A percentile compares a stretch with the other conserved stretches of the same genome.
phyloP scores from a whole-genome alignment of 805 yeast genomes.

The Kregervanrija delftensis region DNA sequence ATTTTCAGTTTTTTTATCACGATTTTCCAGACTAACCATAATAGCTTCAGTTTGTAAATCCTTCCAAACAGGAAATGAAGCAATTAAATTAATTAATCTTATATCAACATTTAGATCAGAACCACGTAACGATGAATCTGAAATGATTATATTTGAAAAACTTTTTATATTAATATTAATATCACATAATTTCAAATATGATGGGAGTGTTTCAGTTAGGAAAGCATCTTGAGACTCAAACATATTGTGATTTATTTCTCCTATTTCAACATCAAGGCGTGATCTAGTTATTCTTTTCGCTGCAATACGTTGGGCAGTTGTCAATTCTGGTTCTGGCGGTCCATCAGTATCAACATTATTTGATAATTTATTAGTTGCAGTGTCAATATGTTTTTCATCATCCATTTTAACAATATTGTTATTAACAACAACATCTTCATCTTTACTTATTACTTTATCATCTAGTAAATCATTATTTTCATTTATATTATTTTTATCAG shows the following conservation, averaged over 20 bases:
- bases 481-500: neutral
- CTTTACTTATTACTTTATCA: neutral
- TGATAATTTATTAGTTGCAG: too few relatives aligned
- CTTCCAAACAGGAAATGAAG: slow-evolving; percentile 15
- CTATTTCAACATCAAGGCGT: slow-evolving; percentile 12
- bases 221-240: slow-evolving; percentile 15
- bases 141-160: slow-evolving; percentile 32
- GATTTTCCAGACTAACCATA: slow-evolving; percentile 15
- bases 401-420: neutral
- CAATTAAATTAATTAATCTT: neutral
- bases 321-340: slow-evolving; percentile 3
- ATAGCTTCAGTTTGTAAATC: slow-evolving; percentile 17
- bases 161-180: slow-evolving; percentile 36
- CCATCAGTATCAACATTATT: neutral
- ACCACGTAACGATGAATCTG: too few relatives aligned
- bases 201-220: slow-evolving; percentile 9
- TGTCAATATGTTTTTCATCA: too few relatives aligned
- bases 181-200: slow-evolving; percentile 21
- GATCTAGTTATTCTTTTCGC: slow-evolving; percentile 16
- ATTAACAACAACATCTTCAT: neutral
- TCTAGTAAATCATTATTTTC: neutral
- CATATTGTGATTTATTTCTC: slow-evolving; percentile 9
- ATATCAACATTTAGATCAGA: neutral
- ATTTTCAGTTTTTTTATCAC: slow-evolving; percentile 2
- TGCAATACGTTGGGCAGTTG: slow-evolving; percentile 16